Percentiles rank a stretch among this genome's conserved stretches.
Evolutionary conservation across 805 yeast species (phyloP).

Genomic region (Monosporozyma servazzii): DNA sequence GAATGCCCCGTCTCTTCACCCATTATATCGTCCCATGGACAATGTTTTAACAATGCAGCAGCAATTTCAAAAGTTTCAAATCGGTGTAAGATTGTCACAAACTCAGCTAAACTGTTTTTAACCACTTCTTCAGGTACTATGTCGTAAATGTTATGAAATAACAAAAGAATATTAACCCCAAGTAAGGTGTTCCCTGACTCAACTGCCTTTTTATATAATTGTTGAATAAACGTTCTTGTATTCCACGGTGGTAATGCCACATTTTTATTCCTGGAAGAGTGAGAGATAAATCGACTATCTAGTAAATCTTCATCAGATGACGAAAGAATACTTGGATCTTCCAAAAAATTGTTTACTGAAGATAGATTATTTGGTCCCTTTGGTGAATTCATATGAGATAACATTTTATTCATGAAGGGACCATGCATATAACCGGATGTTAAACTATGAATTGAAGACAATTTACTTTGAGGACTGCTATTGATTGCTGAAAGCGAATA

Average conservation of each 20-base stretch:
- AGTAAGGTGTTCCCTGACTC: constrained; percentile 26
- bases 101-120: constrained; percentile 25
- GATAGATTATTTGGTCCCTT: not conserved
- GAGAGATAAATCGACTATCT: not conserved
- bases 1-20: constrained; percentile 19
- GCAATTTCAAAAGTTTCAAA: constrained; percentile 30
- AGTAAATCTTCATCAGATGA: not conserved
- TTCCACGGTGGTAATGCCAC: constrained; percentile 24
- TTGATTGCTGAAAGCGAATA: constrained; percentile 7
- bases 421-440: not conserved
- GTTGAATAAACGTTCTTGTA: constrained; percentile 20
- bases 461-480: constrained; percentile 16
- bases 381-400: not conserved
- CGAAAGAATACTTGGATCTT: not conserved
- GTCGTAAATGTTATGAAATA: constrained; percentile 26
- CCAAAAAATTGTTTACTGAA: not conserved
- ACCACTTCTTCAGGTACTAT: constrained; percentile 20
- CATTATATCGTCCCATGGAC: constrained; percentile 27
- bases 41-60: constrained; percentile 26
- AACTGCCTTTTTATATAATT: constrained; percentile 25
- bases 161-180: constrained; percentile 20
- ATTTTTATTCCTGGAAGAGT: not conserved
- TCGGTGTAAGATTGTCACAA: constrained; percentile 23
- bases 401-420: constrained; percentile 5
- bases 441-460: constrained; percentile 12